These are phyloP conservation scores for Raffaelea arxii DNA, from an alignment of 2,329 filamentous ascomycete genomes.

Conservation along the genomic window DNA sequence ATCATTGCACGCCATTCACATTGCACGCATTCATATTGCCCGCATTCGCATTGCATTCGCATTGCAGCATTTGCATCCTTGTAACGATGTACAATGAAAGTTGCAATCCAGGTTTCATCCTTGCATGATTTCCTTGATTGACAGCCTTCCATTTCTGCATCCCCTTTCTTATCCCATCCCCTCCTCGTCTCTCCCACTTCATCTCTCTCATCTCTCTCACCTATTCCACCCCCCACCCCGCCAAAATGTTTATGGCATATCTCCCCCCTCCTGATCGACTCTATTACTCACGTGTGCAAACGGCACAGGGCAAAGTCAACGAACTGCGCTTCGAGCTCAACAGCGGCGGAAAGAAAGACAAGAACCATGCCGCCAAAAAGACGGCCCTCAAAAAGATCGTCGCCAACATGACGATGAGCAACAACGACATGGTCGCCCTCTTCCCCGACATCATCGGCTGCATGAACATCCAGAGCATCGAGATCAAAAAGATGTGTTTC, in stretches of 20 bases:
- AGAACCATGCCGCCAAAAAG: slow-evolving; percentile 91
- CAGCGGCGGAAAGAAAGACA: slow-evolving; percentile 93
- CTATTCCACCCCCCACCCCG: slow-evolving; percentile 9
- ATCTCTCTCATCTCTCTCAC: not conserved
- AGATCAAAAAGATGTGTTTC: slow-evolving; percentile 99
- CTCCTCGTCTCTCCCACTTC: not conserved
- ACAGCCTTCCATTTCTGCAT: not conserved
- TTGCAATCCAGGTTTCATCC: too few species aligned
- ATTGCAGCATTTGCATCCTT: too few species aligned
- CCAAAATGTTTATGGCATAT: slow-evolving; percentile 45
- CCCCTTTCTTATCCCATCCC: not conserved
- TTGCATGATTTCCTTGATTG: too few species aligned
- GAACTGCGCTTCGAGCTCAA: slow-evolving; percentile 91
- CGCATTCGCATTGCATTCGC: too few species aligned
- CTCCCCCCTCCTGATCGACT: slow-evolving; percentile 28
- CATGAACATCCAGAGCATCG: slow-evolving; percentile 88
- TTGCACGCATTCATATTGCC: too few species aligned
- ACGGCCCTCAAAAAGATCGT: slow-evolving; percentile 99
- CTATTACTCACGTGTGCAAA: slow-evolving; percentile 40
- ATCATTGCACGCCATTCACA: too few species aligned
- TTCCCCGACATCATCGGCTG: slow-evolving; percentile 93
- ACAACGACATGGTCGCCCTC: slow-evolving; percentile 97
- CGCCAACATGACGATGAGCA: slow-evolving; percentile 99
- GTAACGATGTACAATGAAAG: too few species aligned
- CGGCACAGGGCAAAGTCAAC: slow-evolving; percentile 89